Percentiles rank a stretch among this genome's conserved stretches.
phyloP scores from a whole-genome alignment of 345 rosid species.

The Gossypium herbaceum region DNA sequence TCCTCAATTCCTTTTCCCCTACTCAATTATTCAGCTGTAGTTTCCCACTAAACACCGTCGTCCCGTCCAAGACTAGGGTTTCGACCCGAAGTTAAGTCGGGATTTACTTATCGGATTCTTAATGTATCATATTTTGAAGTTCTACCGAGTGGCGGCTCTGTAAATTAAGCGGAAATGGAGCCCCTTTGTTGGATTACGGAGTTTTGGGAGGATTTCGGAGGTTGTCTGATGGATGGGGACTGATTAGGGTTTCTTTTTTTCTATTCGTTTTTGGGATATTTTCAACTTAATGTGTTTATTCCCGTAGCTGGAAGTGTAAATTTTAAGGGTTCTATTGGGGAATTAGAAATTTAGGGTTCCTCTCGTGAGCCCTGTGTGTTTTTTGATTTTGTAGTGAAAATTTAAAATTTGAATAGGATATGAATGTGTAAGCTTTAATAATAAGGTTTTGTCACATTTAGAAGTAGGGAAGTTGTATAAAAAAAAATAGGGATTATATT shows the following conservation, averaged over 20 bases:
- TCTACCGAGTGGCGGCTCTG: constrained; percentile 1
- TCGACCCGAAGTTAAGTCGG: not conserved
- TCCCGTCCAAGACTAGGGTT: constrained; percentile 4
- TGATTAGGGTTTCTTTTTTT: constrained; percentile 20
- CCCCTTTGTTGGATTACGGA: not conserved
- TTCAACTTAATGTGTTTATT: not conserved
- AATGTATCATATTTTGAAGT: constrained; percentile 10
- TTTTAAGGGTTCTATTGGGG: constrained; percentile 7
- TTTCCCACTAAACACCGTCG: not conserved
- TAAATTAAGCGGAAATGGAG: constrained; percentile 22
- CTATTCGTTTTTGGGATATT: constrained; percentile 7
- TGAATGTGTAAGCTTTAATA: not conserved
- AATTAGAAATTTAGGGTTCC: constrained; percentile 19
- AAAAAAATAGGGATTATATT: constrained; percentile 25
- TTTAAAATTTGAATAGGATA: constrained; percentile 17
- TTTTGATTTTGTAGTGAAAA: constrained; percentile 4
- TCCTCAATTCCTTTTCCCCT: not conserved
- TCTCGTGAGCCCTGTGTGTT: not conserved
- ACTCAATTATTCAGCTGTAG: not conserved
- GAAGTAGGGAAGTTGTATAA: constrained; percentile 23
- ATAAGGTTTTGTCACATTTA: not conserved
- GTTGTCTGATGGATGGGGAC: constrained; percentile 14
- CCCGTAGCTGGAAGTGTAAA: not conserved
- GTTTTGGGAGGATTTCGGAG: constrained; percentile 5
- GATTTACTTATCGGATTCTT: not conserved